Evolutionary conservation across 2,329 filamentous ascomycete species (phyloP).

Genomic region (Colletotrichum phormii): DNA sequence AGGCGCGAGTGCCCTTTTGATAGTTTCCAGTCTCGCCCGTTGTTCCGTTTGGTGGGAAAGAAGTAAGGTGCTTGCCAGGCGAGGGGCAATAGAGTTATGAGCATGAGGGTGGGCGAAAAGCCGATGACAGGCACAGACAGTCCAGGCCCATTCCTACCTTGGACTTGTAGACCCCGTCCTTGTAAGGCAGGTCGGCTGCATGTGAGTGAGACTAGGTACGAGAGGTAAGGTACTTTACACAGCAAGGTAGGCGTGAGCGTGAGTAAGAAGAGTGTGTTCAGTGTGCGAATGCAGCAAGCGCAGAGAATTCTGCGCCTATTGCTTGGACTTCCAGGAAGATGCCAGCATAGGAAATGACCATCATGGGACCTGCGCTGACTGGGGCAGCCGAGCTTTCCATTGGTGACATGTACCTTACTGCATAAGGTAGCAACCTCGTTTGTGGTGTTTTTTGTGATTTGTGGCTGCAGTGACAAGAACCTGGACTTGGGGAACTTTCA

Average conservation of each 20-base stretch:
- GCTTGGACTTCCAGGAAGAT: constrained; percentile 27
- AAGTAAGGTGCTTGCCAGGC: constrained; percentile 10
- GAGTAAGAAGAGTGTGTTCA: neutral
- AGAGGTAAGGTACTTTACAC: too few relatives aligned
- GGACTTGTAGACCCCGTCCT: constrained; percentile 18
- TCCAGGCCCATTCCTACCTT: constrained; percentile 18
- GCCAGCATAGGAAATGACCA: constrained; percentile 22
- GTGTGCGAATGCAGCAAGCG: constrained; percentile 1
- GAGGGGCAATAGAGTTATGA: constrained; percentile 24
- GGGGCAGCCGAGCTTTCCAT: constrained; percentile 18
- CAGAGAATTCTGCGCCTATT: constrained; percentile 1
- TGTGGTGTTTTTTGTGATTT: neutral
- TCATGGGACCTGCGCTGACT: constrained; percentile 31
- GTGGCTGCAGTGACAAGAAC: neutral
- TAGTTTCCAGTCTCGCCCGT: constrained; percentile 20
- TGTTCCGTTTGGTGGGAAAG: constrained; percentile 27
- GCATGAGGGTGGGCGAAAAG: constrained; percentile 27
- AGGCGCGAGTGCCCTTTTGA: constrained; percentile 34
- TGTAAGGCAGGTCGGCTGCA: constrained; percentile 6
- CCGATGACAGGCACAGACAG: constrained; percentile 30
- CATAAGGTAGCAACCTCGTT: constrained; percentile 7
- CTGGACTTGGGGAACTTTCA: neutral
- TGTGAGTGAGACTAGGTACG: neutral
- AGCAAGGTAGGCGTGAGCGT: too few relatives aligned
- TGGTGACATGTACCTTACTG: constrained; percentile 14